Conservation (phyloP, 495 filamentous ascomycete species). For the Daldinia grandis region DNA sequence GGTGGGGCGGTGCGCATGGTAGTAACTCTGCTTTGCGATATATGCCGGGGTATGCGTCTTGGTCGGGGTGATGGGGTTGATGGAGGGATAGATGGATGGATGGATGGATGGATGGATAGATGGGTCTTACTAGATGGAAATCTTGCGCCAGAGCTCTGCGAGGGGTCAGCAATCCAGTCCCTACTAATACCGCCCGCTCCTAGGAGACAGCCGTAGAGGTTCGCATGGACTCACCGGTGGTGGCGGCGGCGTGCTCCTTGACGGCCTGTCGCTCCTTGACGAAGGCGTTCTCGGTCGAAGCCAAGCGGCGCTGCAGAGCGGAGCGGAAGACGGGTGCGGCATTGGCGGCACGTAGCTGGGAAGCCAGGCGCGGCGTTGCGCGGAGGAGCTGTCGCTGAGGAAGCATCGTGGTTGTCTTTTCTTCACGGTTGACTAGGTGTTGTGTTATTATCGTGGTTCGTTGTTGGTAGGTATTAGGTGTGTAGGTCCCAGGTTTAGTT, state of each 20-base stretch:
- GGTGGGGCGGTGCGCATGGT: no score
- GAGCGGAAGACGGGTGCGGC: conserved; percentile 60
- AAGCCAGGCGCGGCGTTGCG: conserved; percentile 64
- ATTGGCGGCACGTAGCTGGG: conserved; percentile 58
- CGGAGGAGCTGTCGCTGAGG: conserved; percentile 68
- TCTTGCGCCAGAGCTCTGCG: conserved; percentile 91
- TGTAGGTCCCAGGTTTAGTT: conserved; percentile 4
- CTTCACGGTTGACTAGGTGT: no score
- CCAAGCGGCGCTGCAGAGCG: conserved; percentile 72
- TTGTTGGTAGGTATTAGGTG: no score
- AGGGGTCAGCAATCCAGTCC: conserved; percentile 12
- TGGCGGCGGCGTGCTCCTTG: conserved; percentile 84
- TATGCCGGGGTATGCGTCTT: background rate
- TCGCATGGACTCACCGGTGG: conserved; percentile 68
- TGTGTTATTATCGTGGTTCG: no score
- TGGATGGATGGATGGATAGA: background rate
- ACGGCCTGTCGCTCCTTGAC: conserved; percentile 83
- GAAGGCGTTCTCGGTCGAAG: conserved; percentile 85
- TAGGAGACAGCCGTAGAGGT: background rate
- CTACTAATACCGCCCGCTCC: background rate
- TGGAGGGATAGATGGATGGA: background rate
- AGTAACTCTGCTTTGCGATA: no score
- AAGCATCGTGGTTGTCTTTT: conserved; percentile 71
- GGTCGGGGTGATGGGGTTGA: conserved; percentile 5
- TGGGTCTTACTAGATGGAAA: conserved; percentile 84